Evolutionary conservation across 768 basidiomycete genomes (phyloP), one percentile per base, ranked within the genome.

Genomic region (Macrolepiota albuminosa): DNA sequence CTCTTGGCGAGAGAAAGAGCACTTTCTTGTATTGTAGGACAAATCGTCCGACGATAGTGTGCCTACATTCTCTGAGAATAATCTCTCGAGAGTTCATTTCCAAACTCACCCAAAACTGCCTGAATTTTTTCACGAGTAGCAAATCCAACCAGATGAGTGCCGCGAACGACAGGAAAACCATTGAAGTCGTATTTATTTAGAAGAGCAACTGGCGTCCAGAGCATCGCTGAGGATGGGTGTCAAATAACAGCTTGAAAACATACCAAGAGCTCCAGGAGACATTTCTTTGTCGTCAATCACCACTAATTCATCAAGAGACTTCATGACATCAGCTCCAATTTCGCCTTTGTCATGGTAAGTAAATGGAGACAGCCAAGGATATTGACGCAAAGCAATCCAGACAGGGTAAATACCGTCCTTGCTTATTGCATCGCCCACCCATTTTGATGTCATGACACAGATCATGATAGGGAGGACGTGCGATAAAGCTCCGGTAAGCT

Each of bases 391-490:
- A 10, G 86, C 82, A 57, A 89, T 89, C 88, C 88, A 89, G 18
- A 81, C 81, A 33, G 84, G 71, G 66, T 89, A 90, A 49, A 88
- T 88, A 16, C 87, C 87, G 61, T 87, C 86, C 61, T 80, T 81
- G 3, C 83, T 84, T 57, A 87, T 76, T 13, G 86, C 87, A 66
- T 90, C 88, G 7, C 84, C 88, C 10, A 89, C 84, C 84, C 85
- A 89, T 74, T 90, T 90, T 8, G 87, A 78, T 21, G 83, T 81
- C 84, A 89, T 88, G 54, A 90, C 87, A 57, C 83, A 84, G 49
- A 90, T 84, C 88, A 90, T 89, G 68, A 90, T 89, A 16, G 88
- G 88, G 36, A 90, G 75, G n/a, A 90, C 88, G 72, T 90, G 88
- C 14, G 88, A 89, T 31, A 90, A 74, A 4, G 88, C 88, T 14